Percentiles rank a stretch among this genome's conserved stretches.
phyloP scores from a whole-genome alignment of 2,329 filamentous ascomycete genomes.

The Fusarium nanum region DNA sequence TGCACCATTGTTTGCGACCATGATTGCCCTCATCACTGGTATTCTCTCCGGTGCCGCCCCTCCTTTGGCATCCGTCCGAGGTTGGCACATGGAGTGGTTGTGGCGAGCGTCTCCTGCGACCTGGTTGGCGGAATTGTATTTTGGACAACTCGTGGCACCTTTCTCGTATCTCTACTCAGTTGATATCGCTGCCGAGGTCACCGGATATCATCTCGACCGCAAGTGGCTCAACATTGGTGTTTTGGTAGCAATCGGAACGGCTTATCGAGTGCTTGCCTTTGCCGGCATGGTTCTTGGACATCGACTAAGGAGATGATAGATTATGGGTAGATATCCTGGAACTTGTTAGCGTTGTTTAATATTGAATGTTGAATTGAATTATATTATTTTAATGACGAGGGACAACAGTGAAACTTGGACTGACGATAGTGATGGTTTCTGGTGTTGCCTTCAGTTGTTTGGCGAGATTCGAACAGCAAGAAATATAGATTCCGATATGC shows the following conservation, averaged over 20 bases:
- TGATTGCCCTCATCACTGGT: conserved; percentile 64
- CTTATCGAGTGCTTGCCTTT: conserved; percentile 58
- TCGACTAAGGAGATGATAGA: conserved; percentile 37
- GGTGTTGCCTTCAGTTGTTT: neutral
- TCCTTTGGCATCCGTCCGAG: conserved; percentile 59
- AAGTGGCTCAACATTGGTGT: conserved; percentile 60
- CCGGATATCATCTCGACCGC: conserved; percentile 60
- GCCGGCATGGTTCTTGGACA: conserved; percentile 41
- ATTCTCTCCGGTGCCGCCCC: conserved; percentile 66
- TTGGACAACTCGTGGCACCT: conserved; percentile 62
- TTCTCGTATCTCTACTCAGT: conserved; percentile 64
- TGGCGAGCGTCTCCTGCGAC: conserved; percentile 66
- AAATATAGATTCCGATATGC: neutral
- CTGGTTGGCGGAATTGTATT: conserved; percentile 68
- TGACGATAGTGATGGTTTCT: neutral
- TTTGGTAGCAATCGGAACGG: conserved; percentile 57
- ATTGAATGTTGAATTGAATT: neutral
- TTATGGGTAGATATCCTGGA: neutral
- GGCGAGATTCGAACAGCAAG: neutral
- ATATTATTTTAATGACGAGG: neutral
- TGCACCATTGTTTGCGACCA: conserved; percentile 66
- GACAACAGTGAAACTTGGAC: neutral
- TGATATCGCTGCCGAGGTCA: conserved; percentile 55
- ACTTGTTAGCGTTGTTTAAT: neutral
- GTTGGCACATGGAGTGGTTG: conserved; percentile 66